Percentiles rank a stretch among this genome's conserved stretches.
phyloP scores from a whole-genome alignment of 2,329 filamentous ascomycete genomes.

The Berkeleyomyces rouxiae region DNA sequence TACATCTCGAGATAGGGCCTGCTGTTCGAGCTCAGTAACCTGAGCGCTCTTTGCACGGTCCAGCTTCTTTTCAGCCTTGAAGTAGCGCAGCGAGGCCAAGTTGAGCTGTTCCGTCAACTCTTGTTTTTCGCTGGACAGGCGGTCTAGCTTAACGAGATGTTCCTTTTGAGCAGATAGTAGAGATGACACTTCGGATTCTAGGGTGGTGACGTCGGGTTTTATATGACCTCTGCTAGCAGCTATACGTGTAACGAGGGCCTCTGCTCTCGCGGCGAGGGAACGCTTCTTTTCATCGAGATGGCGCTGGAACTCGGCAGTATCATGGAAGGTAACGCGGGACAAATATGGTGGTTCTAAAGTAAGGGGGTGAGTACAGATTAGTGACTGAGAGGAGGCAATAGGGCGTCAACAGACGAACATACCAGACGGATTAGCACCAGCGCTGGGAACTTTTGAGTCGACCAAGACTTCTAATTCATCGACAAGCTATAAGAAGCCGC shows the following conservation, averaged over 20 bases:
- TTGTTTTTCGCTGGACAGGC: slow-evolving; percentile 62
- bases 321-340: slow-evolving; percentile 44
- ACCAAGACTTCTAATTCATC: slow-evolving; percentile 11
- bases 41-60: slow-evolving; percentile 79
- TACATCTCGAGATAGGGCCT: slow-evolving; percentile 56
- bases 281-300: slow-evolving; percentile 65
- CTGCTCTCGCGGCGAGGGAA: slow-evolving; percentile 58
- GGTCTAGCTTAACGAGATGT: slow-evolving; percentile 58
- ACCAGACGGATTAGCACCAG: slow-evolving; percentile 16
- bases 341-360: slow-evolving; percentile 35
- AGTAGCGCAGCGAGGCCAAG: slow-evolving; percentile 73
- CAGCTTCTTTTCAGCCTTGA: slow-evolving; percentile 88
- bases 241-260: slow-evolving; percentile 46
- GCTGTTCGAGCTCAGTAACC: slow-evolving; percentile 80
- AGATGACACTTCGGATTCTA: slow-evolving; percentile 60
- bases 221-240: slow-evolving; percentile 34
- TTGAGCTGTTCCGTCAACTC: slow-evolving; percentile 75
- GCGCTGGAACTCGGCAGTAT: slow-evolving; percentile 56
- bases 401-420: slow-evolving; percentile 4
- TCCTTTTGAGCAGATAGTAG: slow-evolving; percentile 72
- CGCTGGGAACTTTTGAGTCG: neutral
- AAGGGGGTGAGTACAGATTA: slow-evolving; percentile 15
- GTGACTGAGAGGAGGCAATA: neutral
- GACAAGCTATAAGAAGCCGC: neutral
- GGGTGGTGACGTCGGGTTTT: slow-evolving; percentile 49